Percentiles rank a stretch among this genome's conserved stretches.
These are phyloP conservation scores for Vigna nakashimae DNA, from an alignment of 306 rosid species.

Conservation along the genomic window DNA sequence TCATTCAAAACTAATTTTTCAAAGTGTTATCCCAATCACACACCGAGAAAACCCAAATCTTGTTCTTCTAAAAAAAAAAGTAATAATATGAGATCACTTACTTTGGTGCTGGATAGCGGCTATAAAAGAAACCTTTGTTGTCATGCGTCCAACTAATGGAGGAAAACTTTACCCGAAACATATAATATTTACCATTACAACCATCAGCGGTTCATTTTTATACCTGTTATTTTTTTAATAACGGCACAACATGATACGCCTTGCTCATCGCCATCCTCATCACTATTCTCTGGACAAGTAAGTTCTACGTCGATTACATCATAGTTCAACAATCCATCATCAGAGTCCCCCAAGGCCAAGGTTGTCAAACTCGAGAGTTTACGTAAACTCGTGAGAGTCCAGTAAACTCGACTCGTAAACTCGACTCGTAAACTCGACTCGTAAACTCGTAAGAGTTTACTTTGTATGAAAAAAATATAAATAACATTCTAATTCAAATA, in stretches of 20 bases:
- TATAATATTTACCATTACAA: neutral
- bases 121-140: slow-evolving; percentile 86
- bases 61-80: neutral
- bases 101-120: slow-evolving; percentile 97
- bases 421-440: too few species aligned
- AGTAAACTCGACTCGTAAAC: too few species aligned
- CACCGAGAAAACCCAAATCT: neutral
- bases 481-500: too few species aligned
- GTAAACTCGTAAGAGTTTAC: too few species aligned
- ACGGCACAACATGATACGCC: slow-evolving; percentile 35
- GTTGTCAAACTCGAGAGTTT: too few species aligned
- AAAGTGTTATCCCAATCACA: too few species aligned
- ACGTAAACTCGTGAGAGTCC: too few species aligned
- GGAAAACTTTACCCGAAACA: slow-evolving; percentile 88
- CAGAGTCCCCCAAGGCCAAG: slow-evolving; percentile 56
- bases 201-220: slow-evolving; percentile 1
- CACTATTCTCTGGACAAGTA: too few species aligned
- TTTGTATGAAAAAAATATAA: too few species aligned
- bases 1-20: too few species aligned
- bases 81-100: slow-evolving; percentile 52
- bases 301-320: neutral
- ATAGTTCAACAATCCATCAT: slow-evolving; percentile 30
- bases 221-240: neutral
- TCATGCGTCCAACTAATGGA: slow-evolving; percentile 90
- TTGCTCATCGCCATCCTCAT: too few species aligned